Percentiles rank a stretch among this genome's conserved stretches.
These are phyloP conservation scores for Hanseniaspora guilliermondii DNA, from an alignment of 805 yeast species.

Conservation along the genomic window DNA sequence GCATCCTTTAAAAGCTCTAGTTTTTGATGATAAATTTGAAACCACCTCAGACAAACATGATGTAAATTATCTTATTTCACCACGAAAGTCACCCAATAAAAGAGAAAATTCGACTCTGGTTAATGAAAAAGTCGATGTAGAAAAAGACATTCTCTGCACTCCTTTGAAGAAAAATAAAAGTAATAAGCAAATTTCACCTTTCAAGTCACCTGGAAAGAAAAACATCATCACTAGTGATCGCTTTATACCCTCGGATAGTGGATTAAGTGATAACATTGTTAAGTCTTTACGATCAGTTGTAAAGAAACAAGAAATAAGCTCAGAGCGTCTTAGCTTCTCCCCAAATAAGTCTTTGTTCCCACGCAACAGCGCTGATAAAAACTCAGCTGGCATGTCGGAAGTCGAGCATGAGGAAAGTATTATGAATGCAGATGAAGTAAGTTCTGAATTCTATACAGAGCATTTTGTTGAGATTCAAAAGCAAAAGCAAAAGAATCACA, in stretches of 20 bases:
- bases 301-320: constrained; percentile 38
- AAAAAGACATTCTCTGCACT: neutral
- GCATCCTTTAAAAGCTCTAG: neutral
- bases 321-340: constrained; percentile 17
- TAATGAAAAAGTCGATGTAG: neutral
- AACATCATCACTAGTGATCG: constrained; percentile 55
- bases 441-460: constrained; percentile 12
- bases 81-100: neutral
- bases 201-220: constrained; percentile 1
- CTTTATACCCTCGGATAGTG: constrained; percentile 76
- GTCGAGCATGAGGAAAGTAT: constrained; percentile 15
- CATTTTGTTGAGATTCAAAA: constrained; percentile 28
- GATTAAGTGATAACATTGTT: constrained; percentile 66
- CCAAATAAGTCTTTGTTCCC: neutral
- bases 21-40: neutral
- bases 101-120: neutral
- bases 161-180: constrained; percentile 4
- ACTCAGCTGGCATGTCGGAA: constrained; percentile 4
- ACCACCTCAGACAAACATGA: neutral
- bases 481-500: constrained; percentile 73
- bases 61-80: neutral
- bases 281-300: constrained; percentile 4
- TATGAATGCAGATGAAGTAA: constrained; percentile 16
- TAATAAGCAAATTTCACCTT: constrained; percentile 7
- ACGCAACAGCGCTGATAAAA: constrained; percentile 1